Base-by-base conservation (phyloP, 2,329 filamentous ascomycete genomes). In the Calonectria pseudoturangicola region DNA sequence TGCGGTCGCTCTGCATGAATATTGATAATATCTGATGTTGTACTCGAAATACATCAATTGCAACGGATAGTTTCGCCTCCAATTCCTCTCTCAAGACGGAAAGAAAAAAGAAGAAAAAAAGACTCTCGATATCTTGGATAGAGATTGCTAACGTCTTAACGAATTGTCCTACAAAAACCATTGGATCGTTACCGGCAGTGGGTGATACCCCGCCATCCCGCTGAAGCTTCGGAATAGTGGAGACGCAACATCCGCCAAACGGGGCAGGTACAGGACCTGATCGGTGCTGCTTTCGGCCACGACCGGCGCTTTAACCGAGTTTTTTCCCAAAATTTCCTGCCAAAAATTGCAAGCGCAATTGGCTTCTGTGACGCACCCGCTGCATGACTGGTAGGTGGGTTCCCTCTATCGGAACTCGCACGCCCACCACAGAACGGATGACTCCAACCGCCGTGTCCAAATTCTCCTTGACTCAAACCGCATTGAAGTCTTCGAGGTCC, bases 351-450 rank as follows among this genome's bases (percentile, higher is more conserved):
- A 71, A 63, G 65, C 65, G 65, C 58, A 72, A 72, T 72, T 72
- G 70, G 70, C 65, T 71, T 72, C 39, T 56, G 70, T 64, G 70
- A 68, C 65, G 65, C 70, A 58, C 62, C 60, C 50, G 30, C 65
- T 67, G 75, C 73, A 79, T 79, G 74, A 75, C 66, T 60, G 67
- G 72, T 56, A 68, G 74, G 77, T 78, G 74, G 73, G 74, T 74
- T 77, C 68, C 68, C 70, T 51, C 45, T 74, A 50, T 65, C 75
- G 73, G 72, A 63, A 72, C 66, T 78, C 73, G 64, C 74, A 67
- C 65, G 74, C 63, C 64, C 72, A 75, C 70, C 70, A 74, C 73
- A 65, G 73, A 68, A 77, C 73, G 75, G 58, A 80, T 80, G 79
- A 80, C 76, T 73, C 70, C 72, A 75, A 76, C 73, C 60, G 54